Evolutionary conservation across 169 alveolate species (phyloP).

Genomic region (Plasmodium gonderi): DNA sequence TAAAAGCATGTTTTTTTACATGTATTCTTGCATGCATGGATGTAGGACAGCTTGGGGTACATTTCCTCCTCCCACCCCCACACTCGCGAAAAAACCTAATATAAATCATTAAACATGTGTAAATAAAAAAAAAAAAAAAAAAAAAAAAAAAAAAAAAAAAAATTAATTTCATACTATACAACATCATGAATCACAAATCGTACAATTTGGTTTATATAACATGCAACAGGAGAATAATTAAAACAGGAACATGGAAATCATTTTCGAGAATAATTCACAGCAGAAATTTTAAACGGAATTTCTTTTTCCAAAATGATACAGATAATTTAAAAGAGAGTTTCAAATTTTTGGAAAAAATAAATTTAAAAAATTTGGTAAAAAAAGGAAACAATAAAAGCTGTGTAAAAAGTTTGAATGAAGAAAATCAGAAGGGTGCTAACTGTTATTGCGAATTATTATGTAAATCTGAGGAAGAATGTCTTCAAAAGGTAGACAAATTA

Average conservation of each 20-base stretch:
- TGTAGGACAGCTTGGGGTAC: too few species aligned
- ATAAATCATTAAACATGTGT: too few species aligned
- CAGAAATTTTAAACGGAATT: background rate
- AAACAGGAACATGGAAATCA: background rate
- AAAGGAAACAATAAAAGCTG: background rate
- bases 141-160: background rate
- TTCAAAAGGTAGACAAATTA: background rate
- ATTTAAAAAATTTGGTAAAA: slow-evolving; percentile 24
- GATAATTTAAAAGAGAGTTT: background rate
- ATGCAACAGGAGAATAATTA: background rate
- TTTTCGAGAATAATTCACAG: background rate
- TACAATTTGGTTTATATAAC: background rate
- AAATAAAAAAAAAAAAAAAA: background rate
- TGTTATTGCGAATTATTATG: background rate
- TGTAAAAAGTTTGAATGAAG: background rate
- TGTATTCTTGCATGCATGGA: too few species aligned
- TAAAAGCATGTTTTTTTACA: too few species aligned
- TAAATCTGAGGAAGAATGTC: background rate
- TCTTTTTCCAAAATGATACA: background rate
- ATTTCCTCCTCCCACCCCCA: too few species aligned
- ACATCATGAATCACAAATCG: background rate
- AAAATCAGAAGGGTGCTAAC: background rate
- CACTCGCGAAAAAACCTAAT: too few species aligned
- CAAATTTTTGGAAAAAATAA: slow-evolving; percentile 14
- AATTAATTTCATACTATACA: too few species aligned